phyloP scores from a whole-genome alignment of 192 early-diverging fungal genomes.

The Entrophospora sp. region DNA sequence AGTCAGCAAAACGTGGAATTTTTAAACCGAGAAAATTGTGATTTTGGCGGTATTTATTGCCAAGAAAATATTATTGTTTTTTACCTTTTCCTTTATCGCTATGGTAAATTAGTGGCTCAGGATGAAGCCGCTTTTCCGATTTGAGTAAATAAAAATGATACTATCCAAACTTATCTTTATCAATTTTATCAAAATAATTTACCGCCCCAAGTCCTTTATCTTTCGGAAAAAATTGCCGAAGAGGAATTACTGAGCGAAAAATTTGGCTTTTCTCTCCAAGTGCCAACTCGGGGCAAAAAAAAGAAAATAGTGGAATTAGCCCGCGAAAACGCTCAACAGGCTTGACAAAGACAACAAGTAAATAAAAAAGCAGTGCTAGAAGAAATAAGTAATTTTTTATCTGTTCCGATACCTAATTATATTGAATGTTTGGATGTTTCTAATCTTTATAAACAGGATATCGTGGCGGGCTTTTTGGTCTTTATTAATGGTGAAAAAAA shows the following conservation, averaged over 20 bases:
- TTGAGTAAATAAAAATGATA: not conserved
- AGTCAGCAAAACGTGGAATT: not conserved
- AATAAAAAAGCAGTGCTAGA: no score
- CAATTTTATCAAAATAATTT: slow-evolving; percentile 10
- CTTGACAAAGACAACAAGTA: no score
- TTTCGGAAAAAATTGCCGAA: not conserved
- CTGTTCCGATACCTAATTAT: no score
- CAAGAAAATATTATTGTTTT: not conserved
- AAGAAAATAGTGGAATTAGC: no score
- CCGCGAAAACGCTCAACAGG: no score
- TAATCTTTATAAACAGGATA: slow-evolving; percentile 2
- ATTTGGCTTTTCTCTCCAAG: not conserved
- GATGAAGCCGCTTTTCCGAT: slow-evolving; percentile 1
- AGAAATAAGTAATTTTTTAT: no score
- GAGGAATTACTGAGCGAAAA: not conserved
- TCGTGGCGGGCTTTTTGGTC: not conserved
- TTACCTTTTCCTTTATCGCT: not conserved
- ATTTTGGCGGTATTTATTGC: not conserved
- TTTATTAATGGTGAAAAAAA: slow-evolving; percentile 10
- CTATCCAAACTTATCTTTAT: not conserved
- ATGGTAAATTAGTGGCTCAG: not conserved
- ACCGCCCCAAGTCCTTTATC: slow-evolving; percentile 1
- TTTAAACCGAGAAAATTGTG: not conserved
- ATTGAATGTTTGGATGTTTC: slow-evolving; percentile 4
- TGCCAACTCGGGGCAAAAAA: no score